Base-by-base conservation (phyloP, 2,329 filamentous ascomycete species). In the Cladosporium sphaerospermum region DNA sequence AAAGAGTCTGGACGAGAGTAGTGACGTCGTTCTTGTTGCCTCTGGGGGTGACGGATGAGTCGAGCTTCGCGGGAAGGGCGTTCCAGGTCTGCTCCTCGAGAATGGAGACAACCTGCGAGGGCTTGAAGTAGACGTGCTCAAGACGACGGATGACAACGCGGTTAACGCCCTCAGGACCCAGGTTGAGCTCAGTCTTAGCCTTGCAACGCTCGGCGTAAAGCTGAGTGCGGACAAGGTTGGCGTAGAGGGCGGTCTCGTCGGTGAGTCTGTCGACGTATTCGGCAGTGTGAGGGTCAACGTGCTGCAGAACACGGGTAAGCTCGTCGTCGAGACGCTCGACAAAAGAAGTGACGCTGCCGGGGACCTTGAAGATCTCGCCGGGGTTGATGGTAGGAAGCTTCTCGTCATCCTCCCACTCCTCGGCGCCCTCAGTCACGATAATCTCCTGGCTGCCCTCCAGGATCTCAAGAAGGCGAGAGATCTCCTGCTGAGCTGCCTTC, bases 41-140 rank as follows among this genome's bases (percentile, higher is more conserved):
- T 60, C 89, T 86, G 41, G 90, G 85, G 11, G 91, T 95, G 69
- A 96, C 88, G 54, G 76, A 71, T 1, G 92, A 96, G 69, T 95
- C 82, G 54, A 91, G 78, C 11, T 75, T 71, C 5, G 77, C 70
- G 18, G 88, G 84, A 23, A 93, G 82, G 1, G 82, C 75, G 72
- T 91, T 93, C 91, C 92, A 97, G 61, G 86, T 87, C 72, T 90
- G 92, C 69, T 95, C 89, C 74, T 99, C 93, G 43, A 97, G 83
- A 53, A 95, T 96, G 70, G 86, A 87, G 66, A 96, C 85, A 43
- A 99, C 92, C 73, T 92, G 86, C 9, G 90, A 82, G 53, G 93
- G 93, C 85, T 99, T 99, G 83, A 97, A 99, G 79, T 99, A 99
- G 65, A 97, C 82, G 72, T 99, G 95, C 74, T 99, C 95, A 59